phyloP scores from a whole-genome alignment of 106 monocot genomes.

The Apostasia shenzhenica region DNA sequence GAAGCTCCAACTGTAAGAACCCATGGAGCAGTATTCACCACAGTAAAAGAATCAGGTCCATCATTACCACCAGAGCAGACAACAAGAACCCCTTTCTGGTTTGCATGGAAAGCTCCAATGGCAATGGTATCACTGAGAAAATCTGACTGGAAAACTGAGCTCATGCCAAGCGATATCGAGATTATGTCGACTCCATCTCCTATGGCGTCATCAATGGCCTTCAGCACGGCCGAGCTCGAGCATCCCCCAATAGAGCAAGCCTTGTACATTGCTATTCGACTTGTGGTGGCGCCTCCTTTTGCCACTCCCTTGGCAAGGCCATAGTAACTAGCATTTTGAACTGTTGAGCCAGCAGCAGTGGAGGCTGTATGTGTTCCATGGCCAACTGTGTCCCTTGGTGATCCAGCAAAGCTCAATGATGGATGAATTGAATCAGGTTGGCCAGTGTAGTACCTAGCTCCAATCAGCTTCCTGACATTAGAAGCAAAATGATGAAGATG shows the following conservation, averaged over 20 bases:
- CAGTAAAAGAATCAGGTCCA: constrained; percentile 86
- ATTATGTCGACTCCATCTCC: constrained; percentile 83
- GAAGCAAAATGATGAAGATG: background rate
- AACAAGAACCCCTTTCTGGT: constrained; percentile 70
- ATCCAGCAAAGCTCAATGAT: constrained; percentile 37
- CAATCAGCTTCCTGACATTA: constrained; percentile 71
- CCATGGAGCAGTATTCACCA: constrained; percentile 94
- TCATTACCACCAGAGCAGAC: constrained; percentile 94
- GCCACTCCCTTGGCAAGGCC: constrained; percentile 77
- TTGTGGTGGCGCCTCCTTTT: constrained; percentile 71
- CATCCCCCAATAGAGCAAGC: constrained; percentile 92
- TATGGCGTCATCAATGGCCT: constrained; percentile 92
- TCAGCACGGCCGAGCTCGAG: constrained; percentile 56
- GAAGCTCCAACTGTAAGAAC: constrained; percentile 87
- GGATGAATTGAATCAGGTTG: constrained; percentile 28
- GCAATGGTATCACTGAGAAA: constrained; percentile 89
- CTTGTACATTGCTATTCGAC: constrained; percentile 83
- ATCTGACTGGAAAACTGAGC: constrained; percentile 83
- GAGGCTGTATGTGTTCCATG: constrained; percentile 95
- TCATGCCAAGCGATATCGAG: constrained; percentile 93
- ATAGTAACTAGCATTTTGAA: constrained; percentile 66
- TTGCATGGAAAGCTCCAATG: constrained; percentile 83
- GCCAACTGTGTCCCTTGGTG: constrained; percentile 76
- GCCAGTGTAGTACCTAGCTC: constrained; percentile 74
- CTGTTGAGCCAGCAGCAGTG: constrained; percentile 61